Conservation (phyloP, 139 green algal genomes). For the Desmodesmus armatus region DNA sequence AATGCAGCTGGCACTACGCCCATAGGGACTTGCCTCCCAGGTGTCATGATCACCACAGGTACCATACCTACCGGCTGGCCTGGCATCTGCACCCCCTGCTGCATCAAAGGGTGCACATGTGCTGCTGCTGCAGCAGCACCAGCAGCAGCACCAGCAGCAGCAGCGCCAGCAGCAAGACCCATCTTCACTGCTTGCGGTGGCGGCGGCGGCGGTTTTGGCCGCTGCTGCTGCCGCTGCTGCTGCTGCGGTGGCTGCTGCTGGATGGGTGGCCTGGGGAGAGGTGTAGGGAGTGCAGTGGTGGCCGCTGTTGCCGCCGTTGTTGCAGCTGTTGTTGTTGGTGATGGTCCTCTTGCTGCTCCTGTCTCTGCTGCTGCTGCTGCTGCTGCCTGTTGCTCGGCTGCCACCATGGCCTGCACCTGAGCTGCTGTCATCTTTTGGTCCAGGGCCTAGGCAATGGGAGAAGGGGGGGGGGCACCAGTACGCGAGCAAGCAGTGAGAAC, state of each 20-base stretch:
- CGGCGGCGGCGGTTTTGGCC: not conserved
- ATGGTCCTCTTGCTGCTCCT: too few relatives aligned
- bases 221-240: not conserved
- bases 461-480: too few relatives aligned
- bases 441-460: too few relatives aligned
- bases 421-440: too few relatives aligned
- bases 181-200: not conserved
- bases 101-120: not conserved
- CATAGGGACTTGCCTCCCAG: not conserved
- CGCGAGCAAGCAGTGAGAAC: too few relatives aligned
- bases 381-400: too few relatives aligned
- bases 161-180: not conserved
- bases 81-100: not conserved
- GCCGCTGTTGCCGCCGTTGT: not conserved
- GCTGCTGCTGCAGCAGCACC: not conserved
- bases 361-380: not conserved
- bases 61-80: too few relatives aligned
- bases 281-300: too few relatives aligned
- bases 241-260: not conserved
- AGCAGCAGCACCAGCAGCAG: not conserved
- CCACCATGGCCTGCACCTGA: too few relatives aligned
- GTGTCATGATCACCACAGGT: too few relatives aligned
- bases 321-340: not conserved
- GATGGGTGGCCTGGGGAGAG: not conserved
- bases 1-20: not conserved